phyloP scores from a whole-genome alignment of 306 rosid species.

The Inga laurina region DNA sequence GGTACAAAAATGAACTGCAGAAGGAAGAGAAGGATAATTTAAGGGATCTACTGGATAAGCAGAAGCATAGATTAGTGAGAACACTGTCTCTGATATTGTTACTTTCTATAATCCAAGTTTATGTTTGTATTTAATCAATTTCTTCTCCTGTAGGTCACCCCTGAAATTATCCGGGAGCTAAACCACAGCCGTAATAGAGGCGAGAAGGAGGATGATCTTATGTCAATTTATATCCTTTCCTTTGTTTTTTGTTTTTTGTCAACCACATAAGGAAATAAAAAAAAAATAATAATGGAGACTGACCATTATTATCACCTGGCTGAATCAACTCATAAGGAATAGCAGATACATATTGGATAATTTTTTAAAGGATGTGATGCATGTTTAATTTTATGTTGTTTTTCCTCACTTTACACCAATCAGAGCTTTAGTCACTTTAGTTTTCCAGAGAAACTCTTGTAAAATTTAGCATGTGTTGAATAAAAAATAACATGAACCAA shows the following conservation, averaged over 20 bases:
- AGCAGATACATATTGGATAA: background rate
- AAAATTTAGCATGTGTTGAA: background rate
- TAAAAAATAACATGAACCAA: background rate
- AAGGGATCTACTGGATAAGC: slow-evolving; percentile 67
- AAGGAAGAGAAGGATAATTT: slow-evolving; percentile 76
- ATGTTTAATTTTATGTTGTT: background rate
- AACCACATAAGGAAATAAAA: background rate
- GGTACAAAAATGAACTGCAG: slow-evolving; percentile 85
- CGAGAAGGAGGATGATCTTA: slow-evolving; percentile 77
- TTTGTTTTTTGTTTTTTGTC: background rate
- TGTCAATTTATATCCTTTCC: slow-evolving; percentile 75
- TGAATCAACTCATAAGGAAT: background rate
- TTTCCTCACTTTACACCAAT: background rate
- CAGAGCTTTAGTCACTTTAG: background rate
- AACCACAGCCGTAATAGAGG: slow-evolving; percentile 82
- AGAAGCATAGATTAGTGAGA: slow-evolving; percentile 76
- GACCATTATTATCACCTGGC: background rate
- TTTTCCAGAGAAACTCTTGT: background rate
- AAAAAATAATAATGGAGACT: background rate
- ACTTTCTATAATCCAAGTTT: slow-evolving; percentile 18
- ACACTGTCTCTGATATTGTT: slow-evolving; percentile 22
- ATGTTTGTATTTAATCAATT: slow-evolving; percentile 16
- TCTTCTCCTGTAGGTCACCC: slow-evolving; percentile 69
- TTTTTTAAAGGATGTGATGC: background rate
- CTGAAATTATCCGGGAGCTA: slow-evolving; percentile 80